Evolutionary conservation across 2,329 filamentous ascomycete species (phyloP), one percentile per base, ranked within the genome.

Genomic region (Talaromyces rugulosus): DNA sequence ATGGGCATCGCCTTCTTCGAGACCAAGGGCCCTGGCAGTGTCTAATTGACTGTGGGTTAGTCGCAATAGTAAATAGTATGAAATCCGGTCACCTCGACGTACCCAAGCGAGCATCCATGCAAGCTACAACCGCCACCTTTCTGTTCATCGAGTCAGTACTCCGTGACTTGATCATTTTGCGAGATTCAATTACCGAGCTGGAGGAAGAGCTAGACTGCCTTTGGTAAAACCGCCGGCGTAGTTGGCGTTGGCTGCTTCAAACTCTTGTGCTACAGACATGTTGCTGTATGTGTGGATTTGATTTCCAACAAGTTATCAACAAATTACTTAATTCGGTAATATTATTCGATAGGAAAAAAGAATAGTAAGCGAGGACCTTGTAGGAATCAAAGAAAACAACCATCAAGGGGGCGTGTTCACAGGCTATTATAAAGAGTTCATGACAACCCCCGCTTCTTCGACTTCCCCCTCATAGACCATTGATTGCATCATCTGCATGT

Each of bases 1-100:
- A 74, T 95, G 90, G 0, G 90, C 91, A 66, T 92, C 89, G 47
- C 91, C 90, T 18, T 91, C 83, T 23, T 82, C 78, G 62, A 93
- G 88, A 8, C 87, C 88, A 59, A 92, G 88, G 1, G 88, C 88
- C 12, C 83, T 78, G 3, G 85, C 82, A 0, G 90, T 86, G 68
- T 94, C 82, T 73, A 27, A 8, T 58, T 1, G 4, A 27, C 5
- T 4, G 36, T 1, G 16, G 11, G 44, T 42, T 5, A 53, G 4
- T 31, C 18, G 42, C 5, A 50, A 9, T 7, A 57, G 3, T 16
- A 5, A n/a, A 33, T 18, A 14, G 7, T 3, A 30, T 23, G 23
- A 23, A 23, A 23, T 23, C 23, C 23, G 23, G 23, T 23, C 23
- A 53, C 3, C 8, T 54, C 14, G 2, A 36, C 60, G 23, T 66